Base-by-base conservation (phyloP, 495 filamentous ascomycete species). In the Daldinia vernicosa region DNA sequence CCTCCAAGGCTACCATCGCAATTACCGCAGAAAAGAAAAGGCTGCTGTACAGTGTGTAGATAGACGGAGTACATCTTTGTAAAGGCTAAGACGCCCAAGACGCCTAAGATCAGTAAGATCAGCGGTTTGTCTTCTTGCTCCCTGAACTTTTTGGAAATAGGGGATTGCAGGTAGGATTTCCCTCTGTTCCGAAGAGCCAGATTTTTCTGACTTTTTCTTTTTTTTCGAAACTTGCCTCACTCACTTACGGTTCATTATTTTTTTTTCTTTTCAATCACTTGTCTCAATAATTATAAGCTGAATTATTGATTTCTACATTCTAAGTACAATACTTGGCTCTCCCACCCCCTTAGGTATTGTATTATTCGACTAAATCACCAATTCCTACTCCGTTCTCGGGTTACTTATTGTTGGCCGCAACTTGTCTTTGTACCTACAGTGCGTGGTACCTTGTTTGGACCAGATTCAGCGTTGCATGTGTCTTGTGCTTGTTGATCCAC, bases 401-500 rank as follows among this genome's bases (percentile, higher is more conserved):
- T 26, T 58, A 37, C 54, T 26, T 35, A n/a, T 28, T 15, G 26
- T 47, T 45, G 47, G 60, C 54, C 47, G 32, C 19, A 37, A 24
- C 19, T 26, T 17, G 39, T 33, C 7, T 47, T 67, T 54, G 70
- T 73, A 73, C 66, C 55, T 69, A 73, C 70, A 73, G 70, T 73
- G 70, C 39, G 70, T 53, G 70, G 58, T 68, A 72, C 70, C 60
- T 47, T 61, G 24, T 65, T 65, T 64, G 56, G 59, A 30, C 60
- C 51, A 56, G 65, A 60, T 63, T 72, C 53, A 60, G 65, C 69
- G 39, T 62, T 73, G 70, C 70, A 69, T 69, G 66, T 69, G 70
- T 69, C 70, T 73, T 73, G 66, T 73, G 57, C 66, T 69, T 59
- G 61, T 22, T 69, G 70, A 72, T 73, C 70, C 70, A 73, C 70